Conservation (phyloP, 352 stramenopile species). For the Phytophthora aleatoria region DNA sequence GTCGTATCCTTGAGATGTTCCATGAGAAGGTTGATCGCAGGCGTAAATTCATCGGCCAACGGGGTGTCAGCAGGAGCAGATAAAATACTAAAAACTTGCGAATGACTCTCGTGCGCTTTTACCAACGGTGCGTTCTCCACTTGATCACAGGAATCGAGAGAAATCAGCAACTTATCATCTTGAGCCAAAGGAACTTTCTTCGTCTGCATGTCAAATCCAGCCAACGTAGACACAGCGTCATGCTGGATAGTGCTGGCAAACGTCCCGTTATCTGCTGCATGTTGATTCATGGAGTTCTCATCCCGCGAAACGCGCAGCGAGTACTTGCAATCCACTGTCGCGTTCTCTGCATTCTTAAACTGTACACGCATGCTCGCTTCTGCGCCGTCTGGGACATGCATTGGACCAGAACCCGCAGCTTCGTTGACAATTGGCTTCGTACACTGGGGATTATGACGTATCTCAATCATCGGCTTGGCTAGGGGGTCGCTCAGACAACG, state of each 20-base stretch:
- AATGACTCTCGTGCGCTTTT: constrained; percentile 1
- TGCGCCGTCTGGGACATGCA: constrained; percentile 18
- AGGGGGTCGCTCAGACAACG: constrained; percentile 64
- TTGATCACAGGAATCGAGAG: constrained; percentile 48
- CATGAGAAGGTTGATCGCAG: constrained; percentile 75
- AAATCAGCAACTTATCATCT: constrained; percentile 56
- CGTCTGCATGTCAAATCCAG: constrained; percentile 48
- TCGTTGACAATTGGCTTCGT: constrained; percentile 3
- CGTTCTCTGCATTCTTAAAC: constrained; percentile 41
- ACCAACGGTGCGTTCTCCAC: constrained; percentile 5
- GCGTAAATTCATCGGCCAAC: constrained; percentile 68
- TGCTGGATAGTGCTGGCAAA: constrained; percentile 70
- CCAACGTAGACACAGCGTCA: constrained; percentile 55
- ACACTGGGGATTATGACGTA: constrained; percentile 33
- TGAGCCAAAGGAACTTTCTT: constrained; percentile 44
- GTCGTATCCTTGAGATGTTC: constrained; percentile 81
- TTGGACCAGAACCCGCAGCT: not conserved
- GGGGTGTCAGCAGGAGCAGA: not conserved
- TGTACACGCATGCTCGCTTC: constrained; percentile 43
- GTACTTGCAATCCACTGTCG: constrained; percentile 40
- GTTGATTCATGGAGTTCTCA: constrained; percentile 24
- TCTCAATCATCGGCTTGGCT: constrained; percentile 51
- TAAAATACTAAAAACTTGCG: constrained; percentile 6
- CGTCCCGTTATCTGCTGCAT: constrained; percentile 20
- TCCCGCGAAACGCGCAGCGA: constrained; percentile 40